Conservation (phyloP, 2,329 filamentous ascomycete genomes). For the Pseudonectria buxi region DNA sequence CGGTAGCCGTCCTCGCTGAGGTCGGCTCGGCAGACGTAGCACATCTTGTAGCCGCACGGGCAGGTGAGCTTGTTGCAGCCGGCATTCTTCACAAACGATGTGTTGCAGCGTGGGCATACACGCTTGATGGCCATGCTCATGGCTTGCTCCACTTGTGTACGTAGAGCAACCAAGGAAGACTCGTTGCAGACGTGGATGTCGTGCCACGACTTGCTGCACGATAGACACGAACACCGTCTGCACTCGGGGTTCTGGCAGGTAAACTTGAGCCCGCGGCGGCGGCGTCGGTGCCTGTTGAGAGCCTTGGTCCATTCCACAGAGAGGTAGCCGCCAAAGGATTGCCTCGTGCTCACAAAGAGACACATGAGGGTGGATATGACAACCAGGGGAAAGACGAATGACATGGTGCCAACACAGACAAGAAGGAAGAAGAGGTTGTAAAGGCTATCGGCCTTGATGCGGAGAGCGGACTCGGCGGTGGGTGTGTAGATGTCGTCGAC, state of each 20-base stretch:
- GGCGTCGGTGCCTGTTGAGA: slow-evolving; percentile 60
- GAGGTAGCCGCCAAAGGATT: slow-evolving; percentile 36
- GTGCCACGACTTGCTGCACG: slow-evolving; percentile 74
- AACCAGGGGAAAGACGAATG: slow-evolving; percentile 48
- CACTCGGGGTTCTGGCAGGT: slow-evolving; percentile 67
- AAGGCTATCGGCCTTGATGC: slow-evolving; percentile 46
- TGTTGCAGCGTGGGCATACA: slow-evolving; percentile 85
- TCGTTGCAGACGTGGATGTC: slow-evolving; percentile 91
- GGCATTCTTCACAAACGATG: slow-evolving; percentile 84
- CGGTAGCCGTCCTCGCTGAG: slow-evolving; percentile 71
- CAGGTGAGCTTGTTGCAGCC: slow-evolving; percentile 98
- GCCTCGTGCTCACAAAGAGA: slow-evolving; percentile 36
- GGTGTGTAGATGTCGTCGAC: slow-evolving; percentile 69
- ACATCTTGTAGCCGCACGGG: slow-evolving; percentile 95
- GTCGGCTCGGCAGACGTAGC: slow-evolving; percentile 86
- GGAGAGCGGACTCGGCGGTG: slow-evolving; percentile 45
- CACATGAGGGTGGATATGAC: slow-evolving; percentile 40
- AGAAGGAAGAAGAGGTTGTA: slow-evolving; percentile 44
- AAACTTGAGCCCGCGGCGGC: slow-evolving; percentile 69
- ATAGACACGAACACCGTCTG: slow-evolving; percentile 65
- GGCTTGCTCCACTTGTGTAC: slow-evolving; percentile 84
- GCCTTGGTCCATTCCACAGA: slow-evolving; percentile 49
- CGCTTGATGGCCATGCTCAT: slow-evolving; percentile 93
- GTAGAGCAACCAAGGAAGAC: slow-evolving; percentile 70
- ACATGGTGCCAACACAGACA: slow-evolving; percentile 46